Conservation (phyloP, 495 filamentous ascomycete genomes). For the Trichoderma parareesei region DNA sequence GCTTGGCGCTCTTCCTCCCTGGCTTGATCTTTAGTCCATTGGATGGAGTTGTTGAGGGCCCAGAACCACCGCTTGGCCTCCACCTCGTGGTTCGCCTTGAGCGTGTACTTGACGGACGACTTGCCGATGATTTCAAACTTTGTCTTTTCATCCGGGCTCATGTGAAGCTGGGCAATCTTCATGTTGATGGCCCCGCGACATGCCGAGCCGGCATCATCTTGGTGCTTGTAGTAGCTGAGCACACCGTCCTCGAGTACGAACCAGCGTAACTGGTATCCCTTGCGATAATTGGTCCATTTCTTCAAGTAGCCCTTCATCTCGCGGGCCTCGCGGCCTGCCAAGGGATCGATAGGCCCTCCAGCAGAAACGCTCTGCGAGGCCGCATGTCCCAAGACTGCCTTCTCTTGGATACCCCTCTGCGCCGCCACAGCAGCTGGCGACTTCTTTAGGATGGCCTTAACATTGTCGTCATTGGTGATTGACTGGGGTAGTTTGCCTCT, state of each 20-base stretch:
- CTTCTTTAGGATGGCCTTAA: constrained; percentile 75
- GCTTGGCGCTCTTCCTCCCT: constrained; percentile 75
- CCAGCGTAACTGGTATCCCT: constrained; percentile 92
- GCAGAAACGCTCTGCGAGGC: constrained; percentile 49
- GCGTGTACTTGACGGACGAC: constrained; percentile 95
- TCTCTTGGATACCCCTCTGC: constrained; percentile 92
- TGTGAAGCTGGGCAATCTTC: constrained; percentile 86
- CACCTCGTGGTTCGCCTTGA: constrained; percentile 93
- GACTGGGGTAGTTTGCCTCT: constrained; percentile 95
- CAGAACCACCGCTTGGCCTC: constrained; percentile 95
- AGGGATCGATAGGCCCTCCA: constrained; percentile 50
- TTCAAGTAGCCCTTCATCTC: constrained; percentile 99
- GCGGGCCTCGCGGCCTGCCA: constrained; percentile 74
- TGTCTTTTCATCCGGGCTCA: constrained; percentile 94
- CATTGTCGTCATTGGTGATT: constrained; percentile 92
- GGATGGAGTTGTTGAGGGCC: constrained; percentile 97
- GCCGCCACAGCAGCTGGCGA: constrained; percentile 92
- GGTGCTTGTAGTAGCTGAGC: constrained; percentile 97
- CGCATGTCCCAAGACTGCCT: constrained; percentile 78
- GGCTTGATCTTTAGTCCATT: constrained; percentile 95
- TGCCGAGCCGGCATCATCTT: constrained; percentile 87
- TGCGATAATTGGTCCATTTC: constrained; percentile 98
- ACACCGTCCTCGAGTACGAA: constrained; percentile 98
- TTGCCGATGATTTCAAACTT: constrained; percentile 97
- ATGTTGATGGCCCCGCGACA: constrained; percentile 98